Percentiles rank a stretch among this genome's conserved stretches.
Conservation (phyloP, 192 early-diverging fungal genomes). For the Entomortierella lignicola region DNA sequence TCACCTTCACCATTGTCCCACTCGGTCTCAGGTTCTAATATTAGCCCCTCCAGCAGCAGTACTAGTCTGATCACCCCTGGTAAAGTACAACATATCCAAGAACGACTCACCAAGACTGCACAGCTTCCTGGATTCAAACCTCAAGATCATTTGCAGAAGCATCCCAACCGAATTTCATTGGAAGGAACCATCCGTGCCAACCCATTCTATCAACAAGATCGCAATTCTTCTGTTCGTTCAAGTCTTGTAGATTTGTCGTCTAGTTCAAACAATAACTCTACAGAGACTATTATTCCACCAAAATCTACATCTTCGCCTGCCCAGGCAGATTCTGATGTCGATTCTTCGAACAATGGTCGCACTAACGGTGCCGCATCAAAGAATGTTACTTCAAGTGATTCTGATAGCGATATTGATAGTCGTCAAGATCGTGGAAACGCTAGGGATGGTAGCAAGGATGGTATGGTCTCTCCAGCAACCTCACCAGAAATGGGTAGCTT, state of each 20-base stretch:
- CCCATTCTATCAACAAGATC: constrained; percentile 52
- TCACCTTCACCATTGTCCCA: constrained; percentile 41
- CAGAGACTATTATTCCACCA: constrained; percentile 3
- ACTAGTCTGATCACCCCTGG: constrained; percentile 42
- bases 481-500: constrained; percentile 37
- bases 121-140: constrained; percentile 42
- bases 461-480: constrained; percentile 35
- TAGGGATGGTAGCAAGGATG: constrained; percentile 9
- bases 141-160: constrained; percentile 45
- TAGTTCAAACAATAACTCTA: constrained; percentile 2
- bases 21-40: constrained; percentile 19
- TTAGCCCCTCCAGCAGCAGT: constrained; percentile 36
- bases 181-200: constrained; percentile 53
- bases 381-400: constrained; percentile 12
- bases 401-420: constrained; percentile 12
- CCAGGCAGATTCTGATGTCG: background rate
- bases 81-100: constrained; percentile 36
- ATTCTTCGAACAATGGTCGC: background rate
- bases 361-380: background rate
- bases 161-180: constrained; percentile 45
- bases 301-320: background rate
- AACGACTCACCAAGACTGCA: constrained; percentile 24
- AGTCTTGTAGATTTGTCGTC: constrained; percentile 46
- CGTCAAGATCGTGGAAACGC: background rate
- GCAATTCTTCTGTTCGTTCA: constrained; percentile 41